These are phyloP conservation scores for Ganoderma multipileum DNA, from an alignment of 1,284 basidiomycete species.

Conservation along the genomic window DNA sequence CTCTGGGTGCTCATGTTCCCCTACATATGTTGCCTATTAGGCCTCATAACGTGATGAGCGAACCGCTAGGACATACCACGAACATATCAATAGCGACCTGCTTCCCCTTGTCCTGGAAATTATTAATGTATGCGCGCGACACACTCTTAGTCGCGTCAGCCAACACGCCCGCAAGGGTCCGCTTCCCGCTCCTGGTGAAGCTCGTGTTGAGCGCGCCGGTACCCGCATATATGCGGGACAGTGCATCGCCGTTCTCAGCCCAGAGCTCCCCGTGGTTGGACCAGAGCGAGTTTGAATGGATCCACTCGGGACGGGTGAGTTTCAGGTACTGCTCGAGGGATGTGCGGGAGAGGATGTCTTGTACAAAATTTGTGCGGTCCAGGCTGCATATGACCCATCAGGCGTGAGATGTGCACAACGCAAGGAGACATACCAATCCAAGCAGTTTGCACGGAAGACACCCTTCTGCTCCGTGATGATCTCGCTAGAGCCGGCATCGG, in stretches of 20 bases:
- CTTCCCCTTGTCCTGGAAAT: slow-evolving; percentile 96
- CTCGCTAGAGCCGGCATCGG: slow-evolving; percentile 69
- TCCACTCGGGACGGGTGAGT: slow-evolving; percentile 77
- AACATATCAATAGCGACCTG: slow-evolving; percentile 96
- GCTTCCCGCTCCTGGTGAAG: slow-evolving; percentile 93
- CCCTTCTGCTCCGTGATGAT: slow-evolving; percentile 87
- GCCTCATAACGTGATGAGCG: background rate
- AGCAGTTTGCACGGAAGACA: slow-evolving; percentile 93
- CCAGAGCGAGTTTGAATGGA: slow-evolving; percentile 79
- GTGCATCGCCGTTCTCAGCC: slow-evolving; percentile 94
- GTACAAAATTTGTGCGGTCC: slow-evolving; percentile 98
- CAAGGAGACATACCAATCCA: slow-evolving; percentile 79
- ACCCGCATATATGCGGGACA: slow-evolving; percentile 94
- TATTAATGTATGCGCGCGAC: slow-evolving; percentile 95
- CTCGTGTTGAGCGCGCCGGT: slow-evolving; percentile 97
- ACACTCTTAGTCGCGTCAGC: slow-evolving; percentile 98
- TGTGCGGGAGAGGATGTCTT: slow-evolving; percentile 88
- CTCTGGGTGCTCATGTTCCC: slow-evolving; percentile 91
- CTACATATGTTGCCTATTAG: slow-evolving; percentile 47
- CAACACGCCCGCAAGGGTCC: slow-evolving; percentile 89
- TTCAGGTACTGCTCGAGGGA: slow-evolving; percentile 79
- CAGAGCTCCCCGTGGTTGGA: slow-evolving; percentile 90
- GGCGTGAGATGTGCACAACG: background rate
- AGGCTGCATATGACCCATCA: slow-evolving; percentile 57
- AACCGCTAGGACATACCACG: slow-evolving; percentile 59